Percentiles rank a stretch among this genome's conserved stretches.
Conservation (phyloP, 768 basidiomycete genomes). For the Boletus bicolor region DNA sequence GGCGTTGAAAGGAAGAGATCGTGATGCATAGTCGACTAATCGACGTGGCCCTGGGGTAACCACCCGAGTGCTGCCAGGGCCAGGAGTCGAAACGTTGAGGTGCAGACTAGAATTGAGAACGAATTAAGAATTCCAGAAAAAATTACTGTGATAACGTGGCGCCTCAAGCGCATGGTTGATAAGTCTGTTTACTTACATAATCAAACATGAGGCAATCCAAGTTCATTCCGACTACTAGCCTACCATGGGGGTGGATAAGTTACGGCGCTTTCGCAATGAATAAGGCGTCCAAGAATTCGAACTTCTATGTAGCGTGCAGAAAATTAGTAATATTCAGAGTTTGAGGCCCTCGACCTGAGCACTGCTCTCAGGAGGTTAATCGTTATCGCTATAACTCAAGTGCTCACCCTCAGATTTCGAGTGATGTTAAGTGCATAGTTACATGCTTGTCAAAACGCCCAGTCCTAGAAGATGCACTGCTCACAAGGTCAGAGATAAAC, state of each 20-base stretch:
- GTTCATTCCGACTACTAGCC: slow-evolving; percentile 12
- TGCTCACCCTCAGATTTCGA: background rate
- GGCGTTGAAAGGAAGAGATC: background rate
- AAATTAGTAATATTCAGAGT: too few species aligned
- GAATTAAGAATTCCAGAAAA: slow-evolving; percentile 1
- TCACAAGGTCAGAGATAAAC: background rate
- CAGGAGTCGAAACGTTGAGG: background rate
- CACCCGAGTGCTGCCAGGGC: background rate
- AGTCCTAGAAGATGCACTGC: too few species aligned
- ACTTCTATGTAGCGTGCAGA: too few species aligned
- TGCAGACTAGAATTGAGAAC: background rate
- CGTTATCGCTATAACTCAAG: background rate
- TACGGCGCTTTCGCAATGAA: too few species aligned
- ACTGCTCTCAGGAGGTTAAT: too few species aligned
- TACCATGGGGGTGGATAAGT: too few species aligned
- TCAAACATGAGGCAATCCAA: slow-evolving; percentile 23
- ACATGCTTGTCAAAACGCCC: too few species aligned
- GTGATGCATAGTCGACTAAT: background rate
- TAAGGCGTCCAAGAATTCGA: background rate
- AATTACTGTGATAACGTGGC: background rate
- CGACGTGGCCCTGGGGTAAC: background rate
- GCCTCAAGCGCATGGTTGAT: background rate
- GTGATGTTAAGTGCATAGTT: too few species aligned
- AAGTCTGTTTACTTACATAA: background rate
- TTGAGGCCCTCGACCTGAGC: too few species aligned